These are phyloP conservation scores for Tephrocybe rancida DNA, from an alignment of 768 basidiomycete genomes.

Conservation along the genomic window DNA sequence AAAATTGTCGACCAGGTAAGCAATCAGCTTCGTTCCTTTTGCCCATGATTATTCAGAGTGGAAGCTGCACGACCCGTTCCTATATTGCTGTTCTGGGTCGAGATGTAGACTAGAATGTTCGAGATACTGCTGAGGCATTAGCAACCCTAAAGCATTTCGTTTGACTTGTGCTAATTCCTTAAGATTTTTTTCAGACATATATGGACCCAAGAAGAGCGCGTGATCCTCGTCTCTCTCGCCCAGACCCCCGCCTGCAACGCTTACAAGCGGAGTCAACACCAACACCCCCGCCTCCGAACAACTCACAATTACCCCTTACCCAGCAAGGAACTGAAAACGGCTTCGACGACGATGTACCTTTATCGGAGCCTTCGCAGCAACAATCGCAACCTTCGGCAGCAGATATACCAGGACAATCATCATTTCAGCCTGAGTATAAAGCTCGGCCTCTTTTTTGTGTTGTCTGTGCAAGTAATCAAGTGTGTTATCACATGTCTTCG, in stretches of 20 bases:
- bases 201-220: slow-evolving; percentile 82
- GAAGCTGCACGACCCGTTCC: slow-evolving; percentile 75
- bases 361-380: slow-evolving; percentile 6
- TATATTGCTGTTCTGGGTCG: slow-evolving; percentile 51
- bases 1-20: slow-evolving; percentile 3
- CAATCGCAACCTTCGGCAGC: slow-evolving; percentile 1
- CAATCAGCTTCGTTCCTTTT: neutral
- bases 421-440: slow-evolving; percentile 44
- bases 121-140: slow-evolving; percentile 92
- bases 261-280: slow-evolving; percentile 42
- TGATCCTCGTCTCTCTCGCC: slow-evolving; percentile 77
- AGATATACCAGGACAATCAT: neutral
- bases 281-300: slow-evolving; percentile 25
- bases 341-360: slow-evolving; percentile 10
- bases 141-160: slow-evolving; percentile 7
- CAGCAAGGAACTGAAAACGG: slow-evolving; percentile 30
- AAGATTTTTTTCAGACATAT: slow-evolving; percentile 12
- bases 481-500: slow-evolving; percentile 34
- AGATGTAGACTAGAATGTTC: slow-evolving; percentile 79
- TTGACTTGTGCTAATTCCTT: neutral
- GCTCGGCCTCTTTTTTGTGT: slow-evolving; percentile 90
- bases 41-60: slow-evolving; percentile 89
- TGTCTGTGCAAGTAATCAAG: slow-evolving; percentile 99
- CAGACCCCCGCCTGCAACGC: slow-evolving; percentile 65
- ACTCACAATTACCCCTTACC: slow-evolving; percentile 13